Evolutionary conservation across 495 filamentous ascomycete genomes (phyloP), one percentile per base, ranked within the genome.

Genomic region (Chlorociboria aeruginascens): DNA sequence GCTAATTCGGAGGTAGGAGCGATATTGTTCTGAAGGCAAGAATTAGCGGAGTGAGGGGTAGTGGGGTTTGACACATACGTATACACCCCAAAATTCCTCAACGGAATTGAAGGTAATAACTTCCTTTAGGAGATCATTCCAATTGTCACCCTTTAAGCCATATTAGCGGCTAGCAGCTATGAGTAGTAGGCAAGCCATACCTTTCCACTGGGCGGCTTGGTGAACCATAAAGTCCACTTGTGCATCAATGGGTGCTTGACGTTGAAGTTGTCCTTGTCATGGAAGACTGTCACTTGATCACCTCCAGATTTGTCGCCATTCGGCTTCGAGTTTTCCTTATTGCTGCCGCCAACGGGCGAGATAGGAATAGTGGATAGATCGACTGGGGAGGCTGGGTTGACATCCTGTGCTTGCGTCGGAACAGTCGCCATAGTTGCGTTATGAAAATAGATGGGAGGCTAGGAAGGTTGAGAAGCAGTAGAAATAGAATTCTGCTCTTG

Each of bases 71-170:
- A 31, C 35, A 73, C 92, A 61, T 79, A 97, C 92, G 63, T 99
- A 96, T 60, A 97, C 83, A 45, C 92, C 92, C 92, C 92, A 99
- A 72, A 99, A 99, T 65, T 99, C 93, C 66, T 99, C 92, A 3
- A 99, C 92, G 10, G 89, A 94, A 70, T 90, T 86, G 59, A 99
- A 96, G 34, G 86, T 95, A 54, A 99, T 94, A 49, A 99, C 90
- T 63, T 97, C 87, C 70, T 99, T 99, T 33, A 99, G 69, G 40
- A 96, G 69, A 61, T 99, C 92, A 47, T 90, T 95, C 92, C 92
- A 99, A 74, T 95, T 95, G 63, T 96, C 86, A 58, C 86, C 89
- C 87, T 93, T 25, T 54, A 39, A 46, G 38, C n/a, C 0, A 38
- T 20, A 39, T 49, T 47, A 56, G 44, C 40, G 8, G 20, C 20